phyloP scores from a whole-genome alignment of 164 flowering plant genomes.

The Tetracentron sinense region DNA sequence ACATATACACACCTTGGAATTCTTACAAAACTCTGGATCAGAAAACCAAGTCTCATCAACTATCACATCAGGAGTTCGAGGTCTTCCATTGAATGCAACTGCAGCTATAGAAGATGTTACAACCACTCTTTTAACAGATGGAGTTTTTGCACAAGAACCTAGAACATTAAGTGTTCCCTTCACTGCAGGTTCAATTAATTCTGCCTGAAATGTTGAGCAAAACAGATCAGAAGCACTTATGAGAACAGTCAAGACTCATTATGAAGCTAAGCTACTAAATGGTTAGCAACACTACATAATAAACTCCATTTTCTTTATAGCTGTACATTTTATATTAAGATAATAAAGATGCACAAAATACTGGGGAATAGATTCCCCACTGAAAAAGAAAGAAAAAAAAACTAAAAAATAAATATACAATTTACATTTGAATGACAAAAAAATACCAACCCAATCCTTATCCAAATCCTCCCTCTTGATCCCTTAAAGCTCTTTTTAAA shows the following conservation, averaged over 20 bases:
- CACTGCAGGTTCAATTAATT: constrained; percentile 56
- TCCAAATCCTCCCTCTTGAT: too few species aligned
- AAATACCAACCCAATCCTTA: too few species aligned
- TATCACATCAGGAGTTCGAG: constrained; percentile 41
- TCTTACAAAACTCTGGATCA: constrained; percentile 32
- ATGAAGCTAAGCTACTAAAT: neutral
- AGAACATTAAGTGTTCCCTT: constrained; percentile 69
- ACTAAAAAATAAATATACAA: too few species aligned
- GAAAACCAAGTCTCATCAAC: constrained; percentile 70
- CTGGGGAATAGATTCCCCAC: too few species aligned
- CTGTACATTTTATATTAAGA: too few species aligned
- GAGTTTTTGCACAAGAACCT: constrained; percentile 38
- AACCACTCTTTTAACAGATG: constrained; percentile 50
- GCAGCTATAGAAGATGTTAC: constrained; percentile 63
- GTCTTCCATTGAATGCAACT: constrained; percentile 30
- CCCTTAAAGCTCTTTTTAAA: too few species aligned
- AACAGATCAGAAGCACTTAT: constrained; percentile 8
- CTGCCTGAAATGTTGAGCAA: constrained; percentile 33
- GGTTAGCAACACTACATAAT: neutral
- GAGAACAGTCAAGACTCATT: neutral
- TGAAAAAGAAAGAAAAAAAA: too few species aligned
- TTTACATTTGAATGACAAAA: too few species aligned
- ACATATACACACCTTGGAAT: constrained; percentile 29
- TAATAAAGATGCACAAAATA: too few species aligned
- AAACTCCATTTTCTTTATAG: too few species aligned